These are phyloP conservation scores for Capsella rubella DNA, from an alignment of 441 rosid species.

Conservation along the genomic window DNA sequence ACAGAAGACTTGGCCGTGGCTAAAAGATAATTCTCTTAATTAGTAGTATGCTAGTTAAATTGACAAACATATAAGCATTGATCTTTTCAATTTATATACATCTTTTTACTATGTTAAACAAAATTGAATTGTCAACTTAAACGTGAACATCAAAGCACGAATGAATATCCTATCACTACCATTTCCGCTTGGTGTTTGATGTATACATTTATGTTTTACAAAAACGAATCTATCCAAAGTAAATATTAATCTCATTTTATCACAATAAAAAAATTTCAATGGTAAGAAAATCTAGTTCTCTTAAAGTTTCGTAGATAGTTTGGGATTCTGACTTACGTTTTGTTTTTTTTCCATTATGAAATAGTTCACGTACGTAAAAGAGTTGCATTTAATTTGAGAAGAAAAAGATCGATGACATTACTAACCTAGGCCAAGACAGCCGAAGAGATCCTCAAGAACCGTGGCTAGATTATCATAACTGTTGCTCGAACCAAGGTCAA, in stretches of 20 bases:
- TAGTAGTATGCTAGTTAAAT: neutral
- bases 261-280: neutral
- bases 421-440: slow-evolving; percentile 62
- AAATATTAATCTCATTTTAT: neutral
- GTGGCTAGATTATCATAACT: slow-evolving; percentile 59
- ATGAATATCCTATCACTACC: neutral
- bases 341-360: neutral
- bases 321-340: neutral
- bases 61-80: neutral
- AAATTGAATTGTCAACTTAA: neutral
- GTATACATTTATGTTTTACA: neutral
- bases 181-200: neutral
- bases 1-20: neutral
- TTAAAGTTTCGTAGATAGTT: neutral
- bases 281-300: neutral
- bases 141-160: neutral
- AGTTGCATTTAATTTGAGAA: neutral
- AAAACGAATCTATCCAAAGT: neutral
- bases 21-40: neutral
- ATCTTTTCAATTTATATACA: neutral
- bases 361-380: neutral
- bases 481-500: slow-evolving; percentile 63
- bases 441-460: slow-evolving; percentile 69
- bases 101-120: neutral
- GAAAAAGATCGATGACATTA: neutral